These are phyloP conservation scores for Porcisia deanei DNA, from an alignment of 208 protist genomes.

Conservation along the genomic window DNA sequence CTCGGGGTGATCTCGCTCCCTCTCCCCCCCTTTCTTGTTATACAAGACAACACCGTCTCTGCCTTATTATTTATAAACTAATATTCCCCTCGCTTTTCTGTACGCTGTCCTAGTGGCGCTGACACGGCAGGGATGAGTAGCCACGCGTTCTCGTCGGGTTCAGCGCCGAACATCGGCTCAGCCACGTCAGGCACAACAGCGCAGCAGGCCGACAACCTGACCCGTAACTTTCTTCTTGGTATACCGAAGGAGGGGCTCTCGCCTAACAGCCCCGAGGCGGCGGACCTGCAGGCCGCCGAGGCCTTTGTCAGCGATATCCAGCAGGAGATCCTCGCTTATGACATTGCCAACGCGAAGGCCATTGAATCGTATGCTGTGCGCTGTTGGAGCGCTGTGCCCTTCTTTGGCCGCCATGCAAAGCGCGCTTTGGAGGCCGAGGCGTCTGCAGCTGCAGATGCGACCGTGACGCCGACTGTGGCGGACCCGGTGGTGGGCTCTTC, in stretches of 20 bases:
- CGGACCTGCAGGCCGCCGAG: conserved; percentile 72
- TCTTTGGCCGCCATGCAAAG: conserved; percentile 51
- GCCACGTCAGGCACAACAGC: conserved; percentile 30
- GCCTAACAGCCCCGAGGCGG: conserved; percentile 57
- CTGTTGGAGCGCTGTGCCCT: conserved; percentile 64
- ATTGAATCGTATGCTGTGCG: conserved; percentile 67
- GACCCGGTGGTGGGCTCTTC: not conserved
- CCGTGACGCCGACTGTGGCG: not conserved
- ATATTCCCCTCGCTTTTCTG: not conserved
- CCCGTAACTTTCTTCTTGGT: conserved; percentile 73
- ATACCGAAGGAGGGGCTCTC: conserved; percentile 62
- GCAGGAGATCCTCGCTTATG: conserved; percentile 78
- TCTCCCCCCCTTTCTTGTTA: not conserved
- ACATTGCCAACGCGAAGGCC: conserved; percentile 80
- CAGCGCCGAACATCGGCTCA: conserved; percentile 15
- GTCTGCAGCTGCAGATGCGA: conserved; percentile 7
- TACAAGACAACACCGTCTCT: not conserved
- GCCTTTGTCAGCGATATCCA: conserved; percentile 81
- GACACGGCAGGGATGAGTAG: conserved; percentile 8
- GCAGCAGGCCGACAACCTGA: conserved; percentile 55
- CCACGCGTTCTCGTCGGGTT: conserved; percentile 8
- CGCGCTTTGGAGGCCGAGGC: conserved; percentile 39
- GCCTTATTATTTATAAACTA: too few species aligned
- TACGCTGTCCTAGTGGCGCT: not conserved
- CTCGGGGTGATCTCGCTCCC: too few species aligned